Percentiles rank a stretch among this genome's conserved stretches.
These are phyloP conservation scores for Ustilago shanxiensis DNA, from an alignment of 1,284 basidiomycete species.

Conservation along the genomic window DNA sequence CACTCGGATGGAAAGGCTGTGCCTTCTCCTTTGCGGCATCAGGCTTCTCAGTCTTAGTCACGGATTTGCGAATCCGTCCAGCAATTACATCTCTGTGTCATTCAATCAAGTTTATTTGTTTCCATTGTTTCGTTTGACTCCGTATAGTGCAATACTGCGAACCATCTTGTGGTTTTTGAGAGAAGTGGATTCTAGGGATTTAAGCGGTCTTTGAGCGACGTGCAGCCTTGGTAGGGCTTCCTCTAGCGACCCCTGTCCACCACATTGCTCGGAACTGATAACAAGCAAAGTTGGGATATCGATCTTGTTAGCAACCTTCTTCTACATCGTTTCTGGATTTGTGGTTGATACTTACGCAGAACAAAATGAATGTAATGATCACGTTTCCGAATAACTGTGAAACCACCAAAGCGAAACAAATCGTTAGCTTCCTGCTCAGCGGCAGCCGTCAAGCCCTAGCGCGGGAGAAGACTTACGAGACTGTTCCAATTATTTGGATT, in stretches of 20 bases:
- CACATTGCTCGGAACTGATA: conserved; percentile 46
- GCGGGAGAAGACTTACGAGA: conserved; percentile 24
- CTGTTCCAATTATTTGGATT: conserved; percentile 51
- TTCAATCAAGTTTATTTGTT: neutral
- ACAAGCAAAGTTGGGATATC: neutral
- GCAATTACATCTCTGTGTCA: neutral
- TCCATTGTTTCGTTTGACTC: neutral
- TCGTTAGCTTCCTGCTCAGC: neutral
- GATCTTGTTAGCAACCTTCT: neutral
- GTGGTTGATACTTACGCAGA: conserved; percentile 42
- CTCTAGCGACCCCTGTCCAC: conserved; percentile 48
- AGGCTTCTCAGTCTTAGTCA: neutral
- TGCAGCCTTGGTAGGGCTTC: conserved; percentile 22
- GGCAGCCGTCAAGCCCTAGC: too few species aligned
- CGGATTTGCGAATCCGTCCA: neutral
- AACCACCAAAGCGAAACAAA: neutral
- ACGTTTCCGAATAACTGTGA: conserved; percentile 62
- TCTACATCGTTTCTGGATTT: neutral
- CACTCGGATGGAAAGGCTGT: conserved; percentile 28
- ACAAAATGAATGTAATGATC: conserved; percentile 60
- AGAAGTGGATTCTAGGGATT: too few species aligned
- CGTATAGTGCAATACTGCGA: neutral
- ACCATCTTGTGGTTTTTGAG: neutral
- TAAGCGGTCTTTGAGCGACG: conserved; percentile 20
- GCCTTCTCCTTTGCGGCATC: conserved; percentile 2